Base-by-base conservation (phyloP, 129 eudicot species). In the Arctium lappa region DNA sequence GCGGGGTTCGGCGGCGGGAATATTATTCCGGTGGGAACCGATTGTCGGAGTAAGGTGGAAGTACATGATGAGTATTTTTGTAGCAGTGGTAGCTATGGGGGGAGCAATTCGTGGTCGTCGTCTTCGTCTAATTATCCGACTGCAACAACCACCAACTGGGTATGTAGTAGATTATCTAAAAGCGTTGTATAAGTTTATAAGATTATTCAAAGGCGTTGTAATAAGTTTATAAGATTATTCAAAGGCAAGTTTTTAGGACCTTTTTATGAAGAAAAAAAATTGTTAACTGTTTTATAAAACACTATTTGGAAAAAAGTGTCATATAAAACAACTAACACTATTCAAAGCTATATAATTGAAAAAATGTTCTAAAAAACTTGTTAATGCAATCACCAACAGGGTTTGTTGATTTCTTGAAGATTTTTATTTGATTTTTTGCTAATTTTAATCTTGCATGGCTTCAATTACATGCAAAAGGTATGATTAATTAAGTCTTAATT, bases 141-240 rank as follows among this genome's bases (percentile, higher is more conserved):
- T 68, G 4, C 83, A 72, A 75, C 83, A 69, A 75, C 76, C 46
- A 72, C 66, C 42, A 83, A 68, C 50, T 86, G 92, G 94, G 97
- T 92, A 86, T 27, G 27, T 22, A 22, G 27, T 22, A 22, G 27
- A 22, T 22, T 22, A 22, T 22, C 27, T 22, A 22, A 22, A 22
- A 0, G 27, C 27, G 27, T 22, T 22, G 27, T 22, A 22, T 22
- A 22, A 22, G 27, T 22, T 22, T 22, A 22, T 22, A 22, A 22
- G 27, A 22, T 22, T 22, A 22, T 22, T 22, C 27, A 22, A 22
- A 22, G 27, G 27, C 27, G 27, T 22, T 22, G 27, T 22, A 22
- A 22, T 22, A 22, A 22, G 27, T 22, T 22, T 22, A 22, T 22
- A 22, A 22, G 27, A 22, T 22, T 22, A 22, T 22, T 22, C 27